A percentile compares a stretch with the other conserved stretches of the same genome.
Evolutionary conservation across 495 filamentous ascomycete species (phyloP).

Genomic region (Rhizodiscina lignyota): DNA sequence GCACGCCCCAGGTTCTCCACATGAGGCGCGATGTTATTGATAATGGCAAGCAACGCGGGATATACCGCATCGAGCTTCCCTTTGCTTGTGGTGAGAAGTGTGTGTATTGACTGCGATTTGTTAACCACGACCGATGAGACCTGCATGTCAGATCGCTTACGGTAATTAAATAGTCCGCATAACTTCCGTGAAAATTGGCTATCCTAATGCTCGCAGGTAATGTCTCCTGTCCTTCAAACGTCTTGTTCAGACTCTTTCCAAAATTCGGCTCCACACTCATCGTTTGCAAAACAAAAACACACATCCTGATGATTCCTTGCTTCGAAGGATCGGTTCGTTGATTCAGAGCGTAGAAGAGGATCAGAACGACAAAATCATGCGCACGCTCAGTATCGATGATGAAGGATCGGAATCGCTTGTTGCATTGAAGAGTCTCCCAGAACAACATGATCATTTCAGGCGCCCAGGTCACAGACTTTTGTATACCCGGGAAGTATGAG

Average conservation of each 20-base stretch:
- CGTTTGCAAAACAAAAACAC: conserved; percentile 89
- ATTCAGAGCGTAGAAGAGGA: conserved; percentile 84
- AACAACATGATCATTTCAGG: conserved; percentile 96
- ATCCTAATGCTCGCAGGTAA: conserved; percentile 68
- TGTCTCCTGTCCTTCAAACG: conserved; percentile 78
- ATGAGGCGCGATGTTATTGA: conserved; percentile 83
- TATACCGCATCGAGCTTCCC: conserved; percentile 86
- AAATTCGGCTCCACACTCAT: conserved; percentile 87
- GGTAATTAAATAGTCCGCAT: conserved; percentile 88
- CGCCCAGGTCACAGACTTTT: conserved; percentile 67
- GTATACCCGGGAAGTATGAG: conserved; percentile 79
- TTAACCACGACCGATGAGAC: conserved; percentile 18
- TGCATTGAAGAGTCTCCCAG: conserved; percentile 95
- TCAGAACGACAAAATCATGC: conserved; percentile 81
- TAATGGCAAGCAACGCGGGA: conserved; percentile 76
- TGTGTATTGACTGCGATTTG: conserved; percentile 65
- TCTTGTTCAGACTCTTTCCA: conserved; percentile 74
- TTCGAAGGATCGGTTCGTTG: conserved; percentile 73
- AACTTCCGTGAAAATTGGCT: conserved; percentile 70
- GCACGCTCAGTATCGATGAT: conserved; percentile 91
- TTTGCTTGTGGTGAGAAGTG: conserved; percentile 78
- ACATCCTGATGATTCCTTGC: conserved; percentile 89
- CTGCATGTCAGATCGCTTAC: conserved; percentile 33
- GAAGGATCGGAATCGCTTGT: conserved; percentile 92
- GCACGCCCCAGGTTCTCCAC: conserved; percentile 57